phyloP scores from a whole-genome alignment of 228 moss, liverwort and hornwort genomes.

The Sphagnum magellanicum region DNA sequence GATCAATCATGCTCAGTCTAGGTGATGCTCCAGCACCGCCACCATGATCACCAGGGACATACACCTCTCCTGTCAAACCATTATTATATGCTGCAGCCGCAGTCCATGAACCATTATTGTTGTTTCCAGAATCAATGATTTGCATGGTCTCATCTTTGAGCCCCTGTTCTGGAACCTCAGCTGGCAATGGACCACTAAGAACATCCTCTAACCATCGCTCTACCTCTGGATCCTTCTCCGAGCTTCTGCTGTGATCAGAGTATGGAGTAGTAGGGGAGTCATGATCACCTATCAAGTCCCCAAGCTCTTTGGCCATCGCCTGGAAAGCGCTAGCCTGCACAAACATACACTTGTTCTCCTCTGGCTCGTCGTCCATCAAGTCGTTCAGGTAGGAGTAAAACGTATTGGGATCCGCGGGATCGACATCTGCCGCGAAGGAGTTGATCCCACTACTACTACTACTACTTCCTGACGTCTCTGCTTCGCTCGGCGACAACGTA shows the following conservation, averaged over 20 bases:
- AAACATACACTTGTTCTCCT: constrained; percentile 21
- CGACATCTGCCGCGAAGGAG: no score
- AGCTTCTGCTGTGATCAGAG: background rate
- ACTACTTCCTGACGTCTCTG: no score
- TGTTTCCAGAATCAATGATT: no score
- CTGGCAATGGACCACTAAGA: constrained; percentile 38
- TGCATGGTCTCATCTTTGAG: no score
- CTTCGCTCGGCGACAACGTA: no score
- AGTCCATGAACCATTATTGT: no score
- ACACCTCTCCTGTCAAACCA: background rate
- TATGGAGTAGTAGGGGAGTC: constrained; percentile 2
- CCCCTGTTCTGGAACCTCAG: constrained; percentile 15
- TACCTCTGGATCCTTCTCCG: background rate
- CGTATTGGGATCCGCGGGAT: no score
- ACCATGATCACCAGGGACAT: background rate
- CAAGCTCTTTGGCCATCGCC: constrained; percentile 75
- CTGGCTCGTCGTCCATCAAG: constrained; percentile 29
- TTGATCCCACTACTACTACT: no score
- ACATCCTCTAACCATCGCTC: constrained; percentile 73
- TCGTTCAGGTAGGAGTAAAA: constrained; percentile 45
- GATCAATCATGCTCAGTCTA: background rate
- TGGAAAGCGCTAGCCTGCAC: constrained; percentile 62
- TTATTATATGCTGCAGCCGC: no score
- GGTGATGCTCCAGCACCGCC: background rate
- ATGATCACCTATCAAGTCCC: constrained; percentile 40